Base-by-base conservation (phyloP, 2,329 filamentous ascomycete species). In the Hortaea sp. region DNA sequence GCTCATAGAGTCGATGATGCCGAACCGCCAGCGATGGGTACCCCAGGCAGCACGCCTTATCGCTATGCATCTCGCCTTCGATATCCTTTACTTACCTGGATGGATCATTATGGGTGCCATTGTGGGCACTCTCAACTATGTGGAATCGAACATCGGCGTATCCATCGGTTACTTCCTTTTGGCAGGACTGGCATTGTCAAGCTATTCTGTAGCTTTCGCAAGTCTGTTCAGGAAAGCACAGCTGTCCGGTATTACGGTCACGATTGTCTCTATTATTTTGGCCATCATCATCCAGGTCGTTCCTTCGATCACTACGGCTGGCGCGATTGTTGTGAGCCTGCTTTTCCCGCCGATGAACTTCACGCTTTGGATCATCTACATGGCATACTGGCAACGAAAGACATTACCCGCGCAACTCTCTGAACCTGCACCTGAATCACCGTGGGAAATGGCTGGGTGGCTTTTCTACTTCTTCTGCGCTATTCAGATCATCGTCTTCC, bases 1-100 rank as follows among this genome's bases (percentile, higher is more conserved):
- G 52, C 72, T 95, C 29, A 79, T 95, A 39, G 89, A 95, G 65
- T 84, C 87, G 45, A 95, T 94, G 87, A 89, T 92, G 73, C 84
- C 86, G 0, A 85, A 85, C 46, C 74, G 75, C 45, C 75, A 75
- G 42, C 71, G 78, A 39, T 94, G 87, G 86, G 75, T 87, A 58
- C 81, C 84, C 7, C 86, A 90, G 66, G 78, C 80, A 20, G 82
- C 84, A 1, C 77, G 89, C n/a, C 73, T 94, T 10, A 61, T 89
- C 6, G 81, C 88, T 0, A 82, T 88, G 50, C 87, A 94, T 61
- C 63, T 92, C 28, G 79, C 88, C 0, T 92, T 95, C 57, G 81
- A 85, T 48, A 63, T 86, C 5, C 74, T 94, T 20, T 95, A 95
- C 46, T 58, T 84, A 1, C 87, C 88, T 0, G 85, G 83, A 5